Evolutionary conservation across 148 eudicot species (phyloP).

Genomic region (Camellia japonica): DNA sequence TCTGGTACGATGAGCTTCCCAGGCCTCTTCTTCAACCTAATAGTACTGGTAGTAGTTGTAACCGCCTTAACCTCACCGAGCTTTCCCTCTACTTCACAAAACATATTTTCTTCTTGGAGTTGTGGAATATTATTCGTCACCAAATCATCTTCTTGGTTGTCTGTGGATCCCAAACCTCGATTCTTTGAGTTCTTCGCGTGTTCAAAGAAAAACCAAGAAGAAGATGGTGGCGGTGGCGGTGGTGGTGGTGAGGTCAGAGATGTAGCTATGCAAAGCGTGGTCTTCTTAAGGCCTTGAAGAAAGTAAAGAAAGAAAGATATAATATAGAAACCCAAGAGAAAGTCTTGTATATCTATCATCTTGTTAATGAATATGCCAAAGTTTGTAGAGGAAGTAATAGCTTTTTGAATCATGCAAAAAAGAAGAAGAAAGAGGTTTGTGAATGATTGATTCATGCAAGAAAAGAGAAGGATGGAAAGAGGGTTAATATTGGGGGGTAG

Average conservation of each 20-base stretch:
- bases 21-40: conserved; percentile 29
- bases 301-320: background rate
- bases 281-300: background rate
- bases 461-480: too few relatives aligned
- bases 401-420: too few relatives aligned
- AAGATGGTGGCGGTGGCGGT: background rate
- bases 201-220: background rate
- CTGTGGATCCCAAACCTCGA: background rate
- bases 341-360: background rate
- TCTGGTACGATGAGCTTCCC: conserved; percentile 33
- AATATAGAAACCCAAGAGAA: background rate
- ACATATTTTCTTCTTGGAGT: background rate
- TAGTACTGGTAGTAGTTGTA: background rate
- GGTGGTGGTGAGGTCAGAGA: background rate
- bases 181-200: background rate
- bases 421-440: too few relatives aligned
- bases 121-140: too few relatives aligned
- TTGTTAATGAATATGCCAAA: too few relatives aligned
- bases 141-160: background rate
- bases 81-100: background rate
- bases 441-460: too few relatives aligned
- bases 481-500: too few relatives aligned
- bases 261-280: background rate
- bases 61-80: background rate
- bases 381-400: too few relatives aligned